Base-by-base conservation (phyloP, 139 green algal species). In the Chlamydomonas applanata region DNA sequence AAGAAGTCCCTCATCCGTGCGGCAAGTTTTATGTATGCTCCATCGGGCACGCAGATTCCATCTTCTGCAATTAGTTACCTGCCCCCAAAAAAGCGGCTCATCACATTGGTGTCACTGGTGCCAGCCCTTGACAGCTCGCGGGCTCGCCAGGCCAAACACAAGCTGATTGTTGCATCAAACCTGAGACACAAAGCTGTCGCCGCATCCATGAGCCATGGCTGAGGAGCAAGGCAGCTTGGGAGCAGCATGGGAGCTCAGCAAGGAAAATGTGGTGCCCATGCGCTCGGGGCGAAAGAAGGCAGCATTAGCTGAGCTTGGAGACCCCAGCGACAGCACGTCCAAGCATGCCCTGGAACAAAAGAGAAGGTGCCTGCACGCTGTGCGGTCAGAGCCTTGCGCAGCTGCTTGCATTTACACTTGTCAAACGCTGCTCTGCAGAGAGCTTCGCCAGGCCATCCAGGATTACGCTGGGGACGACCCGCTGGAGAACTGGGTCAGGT, bases 221-320 rank as follows among this genome's bases (percentile, higher is more conserved):
- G 53, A 36, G 4, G 62, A 52, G 33, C 25, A 52, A 54, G 13
- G 53, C 53, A 33, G 53, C 53, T 29, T 24, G 46, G 60, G 27
- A 46, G 60, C 62, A 53, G 62, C 33, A 16, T 97, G 93, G 93
- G 92, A 97, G 72, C 46, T 78, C 2, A 84, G 71, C 36, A 97
- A 97, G 73, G 93, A 97, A 67, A 97, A 97, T 75, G 91, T 90
- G 49, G 86, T 93, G 73, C 93, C 93, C 0, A 60, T 96, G 25
- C 89, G 86, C 35, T 35, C 67, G 11, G 93, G 93, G 0, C 80
- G 92, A 22, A 80, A 87, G 16, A 82, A 85, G 5, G 70, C 68
- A 0, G 88, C 65, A 0, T 74, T 94, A 25, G 68, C 72, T 40
- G 80, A 89, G 34, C 57, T 77, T 24, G 36, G 33, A 4, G 80